Percentiles rank a stretch among this genome's conserved stretches.
These are phyloP conservation scores for Fusarium xylarioides DNA, from an alignment of 2,329 filamentous ascomycete species.

Conservation along the genomic window DNA sequence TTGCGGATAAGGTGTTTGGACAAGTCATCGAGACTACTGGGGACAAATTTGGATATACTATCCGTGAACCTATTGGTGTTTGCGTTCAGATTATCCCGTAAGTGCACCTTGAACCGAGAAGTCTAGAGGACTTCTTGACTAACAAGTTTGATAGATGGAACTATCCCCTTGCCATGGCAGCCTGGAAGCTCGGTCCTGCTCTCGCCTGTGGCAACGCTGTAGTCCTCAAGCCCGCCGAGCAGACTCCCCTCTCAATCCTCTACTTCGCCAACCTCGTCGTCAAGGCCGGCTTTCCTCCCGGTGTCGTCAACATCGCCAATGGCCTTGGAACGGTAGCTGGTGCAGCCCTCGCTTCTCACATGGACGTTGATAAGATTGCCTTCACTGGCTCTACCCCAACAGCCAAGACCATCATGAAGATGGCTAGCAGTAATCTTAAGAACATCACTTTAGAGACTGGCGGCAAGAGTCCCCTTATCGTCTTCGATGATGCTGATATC, in stretches of 20 bases:
- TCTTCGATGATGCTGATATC: conserved; percentile 73
- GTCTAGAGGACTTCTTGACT: accelerated
- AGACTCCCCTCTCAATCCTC: conserved; percentile 72
- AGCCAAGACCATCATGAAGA: conserved; percentile 79
- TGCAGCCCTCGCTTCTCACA: conserved; percentile 72
- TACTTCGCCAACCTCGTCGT: conserved; percentile 73
- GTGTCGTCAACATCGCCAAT: conserved; percentile 80
- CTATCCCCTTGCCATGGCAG: conserved; percentile 60
- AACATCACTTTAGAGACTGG: conserved; percentile 74
- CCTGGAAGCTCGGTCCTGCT: conserved; percentile 80
- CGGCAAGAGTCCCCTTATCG: conserved; percentile 71
- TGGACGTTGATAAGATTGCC: conserved; percentile 77
- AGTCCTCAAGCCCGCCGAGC: conserved; percentile 72
- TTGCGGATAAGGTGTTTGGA: conserved; percentile 81
- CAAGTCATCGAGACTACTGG: conserved; percentile 76
- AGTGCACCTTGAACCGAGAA: not conserved
- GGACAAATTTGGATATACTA: conserved; percentile 77
- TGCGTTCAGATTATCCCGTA: conserved; percentile 76
- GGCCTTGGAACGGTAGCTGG: conserved; percentile 75
- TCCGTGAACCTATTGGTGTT: conserved; percentile 80
- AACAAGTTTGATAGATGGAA: conserved; percentile 62
- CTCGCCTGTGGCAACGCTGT: conserved; percentile 71
- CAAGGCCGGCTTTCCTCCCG: conserved; percentile 79
- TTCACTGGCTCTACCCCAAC: conserved; percentile 81
- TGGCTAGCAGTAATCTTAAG: conserved; percentile 72